A percentile compares a stretch with the other conserved stretches of the same genome.
phyloP scores from a whole-genome alignment of 1,139 yeast genomes.

The Pichia sp. region DNA sequence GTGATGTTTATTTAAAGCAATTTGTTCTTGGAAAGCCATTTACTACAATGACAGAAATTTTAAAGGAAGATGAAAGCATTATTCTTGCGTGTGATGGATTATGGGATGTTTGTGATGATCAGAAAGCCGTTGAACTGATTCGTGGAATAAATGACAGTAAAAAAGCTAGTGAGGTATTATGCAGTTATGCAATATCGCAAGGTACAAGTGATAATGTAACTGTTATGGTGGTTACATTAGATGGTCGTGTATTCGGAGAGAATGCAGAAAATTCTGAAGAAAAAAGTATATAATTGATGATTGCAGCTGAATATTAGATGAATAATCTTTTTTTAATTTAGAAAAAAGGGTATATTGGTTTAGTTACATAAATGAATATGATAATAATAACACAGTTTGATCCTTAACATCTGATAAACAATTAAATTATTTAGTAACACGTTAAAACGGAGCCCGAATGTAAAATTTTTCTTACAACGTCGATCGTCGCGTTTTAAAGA shows the following conservation, averaged over 20 bases:
- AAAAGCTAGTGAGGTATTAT: constrained; percentile 61
- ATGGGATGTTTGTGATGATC: constrained; percentile 88
- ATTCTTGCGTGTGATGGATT: constrained; percentile 92
- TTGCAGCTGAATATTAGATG: too few relatives aligned
- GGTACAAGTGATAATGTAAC: constrained; percentile 90
- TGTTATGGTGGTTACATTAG: constrained; percentile 75
- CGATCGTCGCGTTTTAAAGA: too few relatives aligned
- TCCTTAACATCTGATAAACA: too few relatives aligned
- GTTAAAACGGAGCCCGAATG: too few relatives aligned
- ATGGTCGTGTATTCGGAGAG: constrained; percentile 28
- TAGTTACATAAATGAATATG: too few relatives aligned
- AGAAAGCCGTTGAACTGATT: constrained; percentile 69
- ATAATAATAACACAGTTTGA: too few relatives aligned
- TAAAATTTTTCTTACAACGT: too few relatives aligned
- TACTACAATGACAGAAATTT: constrained; percentile 79
- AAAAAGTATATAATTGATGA: too few relatives aligned
- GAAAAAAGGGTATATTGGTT: too few relatives aligned
- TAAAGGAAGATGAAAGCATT: constrained; percentile 59
- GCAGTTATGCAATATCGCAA: constrained; percentile 69
- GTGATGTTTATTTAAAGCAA: constrained; percentile 90
- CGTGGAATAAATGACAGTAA: constrained; percentile 51
- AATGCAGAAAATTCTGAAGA: too few relatives aligned
- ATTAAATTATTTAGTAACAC: too few relatives aligned
- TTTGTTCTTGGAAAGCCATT: constrained; percentile 87
- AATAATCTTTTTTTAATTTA: too few relatives aligned